Base-by-base conservation (phyloP, 805 yeast genomes). In the Komagataella phaffii region DNA sequence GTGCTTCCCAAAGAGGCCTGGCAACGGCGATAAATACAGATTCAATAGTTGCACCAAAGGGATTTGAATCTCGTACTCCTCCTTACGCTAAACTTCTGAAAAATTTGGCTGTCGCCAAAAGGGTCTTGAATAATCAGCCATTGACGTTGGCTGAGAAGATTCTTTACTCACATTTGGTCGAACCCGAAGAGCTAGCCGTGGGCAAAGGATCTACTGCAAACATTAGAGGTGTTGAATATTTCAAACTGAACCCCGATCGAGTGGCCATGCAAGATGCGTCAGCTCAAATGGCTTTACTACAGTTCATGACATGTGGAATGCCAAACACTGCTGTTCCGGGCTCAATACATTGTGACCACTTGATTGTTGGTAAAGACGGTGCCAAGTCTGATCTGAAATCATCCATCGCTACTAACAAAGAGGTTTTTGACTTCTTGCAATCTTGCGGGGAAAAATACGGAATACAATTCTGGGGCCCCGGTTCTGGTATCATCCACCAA, bases 201-300 rank as follows among this genome's bases (percentile, higher is more conserved):
- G 79, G 63, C n/a, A 46, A 49, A 19, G 72, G 70, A 17, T 58
- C 60, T 17, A 54, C 60, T 17, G 58, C 54, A 48, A 61, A 62
- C 45, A 75, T 77, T 63, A 84, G 98, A 69, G 97, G 98, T 66
- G 79, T 81, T 53, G 84, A 93, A 49, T 91, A 91, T 74, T 78
- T 90, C 70, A 91, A 91, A 73, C 79, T 91, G 67, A 84, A 95
- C 73, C 98, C 98, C 52, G 98, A 90, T 70, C 82, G 98, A 70
- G 97, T 91, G 55, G 97, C 97, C 49, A 89, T 96, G 85, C 98
- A 90, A 76, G 98, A 90, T 76, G 98, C 98, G 53, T 88, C 96
- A 53, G 97, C 97, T 53, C 98, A 90, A 76, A 90, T 90, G 98
- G 96, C 97, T 53, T 79, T 90, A 60, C 75, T 90, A 64, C 98